phyloP scores from a whole-genome alignment of 495 filamentous ascomycete genomes.

The Daldinia grandis region DNA sequence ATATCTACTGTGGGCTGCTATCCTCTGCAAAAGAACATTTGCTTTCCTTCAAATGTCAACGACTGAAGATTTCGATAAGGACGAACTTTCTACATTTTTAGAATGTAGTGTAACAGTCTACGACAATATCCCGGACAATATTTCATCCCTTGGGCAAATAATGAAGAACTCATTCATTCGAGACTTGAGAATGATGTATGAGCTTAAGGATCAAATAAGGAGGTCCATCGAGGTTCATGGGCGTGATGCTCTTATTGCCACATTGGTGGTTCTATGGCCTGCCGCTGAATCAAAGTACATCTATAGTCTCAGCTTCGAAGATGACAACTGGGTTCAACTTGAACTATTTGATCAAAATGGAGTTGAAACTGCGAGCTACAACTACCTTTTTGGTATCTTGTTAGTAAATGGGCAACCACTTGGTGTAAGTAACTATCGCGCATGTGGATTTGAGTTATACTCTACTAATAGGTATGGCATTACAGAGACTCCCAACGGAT shows the following conservation, averaged over 20 bases:
- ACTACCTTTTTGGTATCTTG: constrained; percentile 57
- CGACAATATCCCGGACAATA: constrained; percentile 39
- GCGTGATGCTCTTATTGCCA: background rate
- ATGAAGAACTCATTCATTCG: constrained; percentile 36
- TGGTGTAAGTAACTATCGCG: constrained; percentile 16
- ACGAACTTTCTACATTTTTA: constrained; percentile 43
- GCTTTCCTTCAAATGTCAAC: constrained; percentile 38
- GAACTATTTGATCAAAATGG: background rate
- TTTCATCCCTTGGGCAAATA: constrained; percentile 14
- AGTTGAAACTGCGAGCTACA: constrained; percentile 48
- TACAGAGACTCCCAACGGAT: constrained; percentile 52
- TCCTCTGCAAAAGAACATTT: constrained; percentile 62
- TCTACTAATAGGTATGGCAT: background rate
- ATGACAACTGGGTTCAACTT: constrained; percentile 22
- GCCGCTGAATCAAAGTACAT: constrained; percentile 23
- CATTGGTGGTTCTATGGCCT: constrained; percentile 17
- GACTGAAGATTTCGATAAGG: constrained; percentile 1
- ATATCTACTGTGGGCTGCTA: constrained; percentile 56
- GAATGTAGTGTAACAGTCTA: constrained; percentile 39
- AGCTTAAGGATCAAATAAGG: constrained; percentile 26
- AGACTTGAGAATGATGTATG: constrained; percentile 40
- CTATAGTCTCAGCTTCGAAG: constrained; percentile 1
- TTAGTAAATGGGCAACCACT: constrained; percentile 55
- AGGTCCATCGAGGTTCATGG: constrained; percentile 24
- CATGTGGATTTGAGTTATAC: background rate